Evolutionary conservation across 2,329 filamentous ascomycete genomes (phyloP), one percentile per base, ranked within the genome.

Genomic region (Phialemonium atrogriseum): DNA sequence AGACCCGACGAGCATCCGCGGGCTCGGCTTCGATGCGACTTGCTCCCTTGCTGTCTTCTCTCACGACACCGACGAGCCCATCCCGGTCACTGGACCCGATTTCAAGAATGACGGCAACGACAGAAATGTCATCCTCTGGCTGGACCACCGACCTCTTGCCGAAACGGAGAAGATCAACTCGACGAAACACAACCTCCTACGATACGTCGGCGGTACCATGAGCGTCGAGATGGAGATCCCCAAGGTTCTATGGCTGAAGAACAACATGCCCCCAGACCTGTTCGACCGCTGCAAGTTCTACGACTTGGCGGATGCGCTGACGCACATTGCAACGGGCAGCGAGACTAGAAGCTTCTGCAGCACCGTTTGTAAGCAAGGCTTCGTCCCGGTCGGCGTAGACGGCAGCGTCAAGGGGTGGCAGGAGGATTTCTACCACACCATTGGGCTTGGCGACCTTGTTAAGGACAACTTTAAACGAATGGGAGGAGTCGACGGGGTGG

Each of bases 141-240:
- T 98, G 34, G 91, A 98, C 58, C 91, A 98, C 59, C 78, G 91
- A 23, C 86, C 91, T 1, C 76, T 91, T 10, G 76, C 84, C 38
- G 91, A 98, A 68, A 93, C 89, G 1, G 80, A 84, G 41, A 83
- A 84, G 62, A 94, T 98, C 64, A 98, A 98, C 57, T 77, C 77
- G 33, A 96, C 91, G 3, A 72, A 80, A 32, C 91, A 98, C 66
- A 91, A 93, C 57, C 68, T 98, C 33, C 75, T 98, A 37, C 83
- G 87, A 50, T 98, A 98, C 53, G 91, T 98, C 12, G 91, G 91
- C 46, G 91, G 91, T 41, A 89, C 83, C 55, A 98, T 98, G 91
- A 94, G 86, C 55, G 89, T 95, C 43, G 91, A 98, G 67, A 98
- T 98, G 91, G 91, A 98, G 58, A 93, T 98, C 34, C 91, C 91